Evolutionary conservation across 164 flowering plant species (phyloP).

Genomic region (Tetrastigma voinierianum): DNA sequence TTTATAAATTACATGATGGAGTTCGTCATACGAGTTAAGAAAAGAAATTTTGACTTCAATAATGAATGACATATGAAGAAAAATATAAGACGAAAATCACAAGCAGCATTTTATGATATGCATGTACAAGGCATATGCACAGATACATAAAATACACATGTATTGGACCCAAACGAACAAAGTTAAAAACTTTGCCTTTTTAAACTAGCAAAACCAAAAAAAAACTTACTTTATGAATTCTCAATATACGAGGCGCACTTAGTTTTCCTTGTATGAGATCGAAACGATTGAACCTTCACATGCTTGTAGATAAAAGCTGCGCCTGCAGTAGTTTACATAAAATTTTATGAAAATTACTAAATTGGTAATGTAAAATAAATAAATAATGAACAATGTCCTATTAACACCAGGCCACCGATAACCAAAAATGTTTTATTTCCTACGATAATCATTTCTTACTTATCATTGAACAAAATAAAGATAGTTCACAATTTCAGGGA

Average conservation of each 20-base stretch:
- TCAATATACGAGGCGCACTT: slow-evolving; percentile 95
- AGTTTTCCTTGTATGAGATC: slow-evolving; percentile 92
- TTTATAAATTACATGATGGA: no score
- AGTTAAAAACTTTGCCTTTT: not conserved
- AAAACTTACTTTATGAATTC: slow-evolving; percentile 78
- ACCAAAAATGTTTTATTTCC: not conserved
- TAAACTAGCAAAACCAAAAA: not conserved
- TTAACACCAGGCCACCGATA: not conserved
- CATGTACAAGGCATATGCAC: no score
- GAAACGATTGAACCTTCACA: slow-evolving; percentile 87
- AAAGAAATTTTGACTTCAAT: no score
- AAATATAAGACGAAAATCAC: no score
- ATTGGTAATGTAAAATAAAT: no score
- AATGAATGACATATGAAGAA: no score
- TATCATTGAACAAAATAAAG: no score
- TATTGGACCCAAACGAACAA: not conserved
- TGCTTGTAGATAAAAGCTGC: slow-evolving; percentile 92
- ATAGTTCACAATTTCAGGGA: no score
- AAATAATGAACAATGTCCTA: not conserved
- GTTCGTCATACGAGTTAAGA: no score
- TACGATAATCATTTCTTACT: not conserved
- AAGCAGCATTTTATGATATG: no score
- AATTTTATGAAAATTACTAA: not conserved
- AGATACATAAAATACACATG: not conserved
- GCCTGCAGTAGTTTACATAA: slow-evolving; percentile 42